phyloP scores from a whole-genome alignment of 345 rosid species.

The rapeseed (Brassica napus) region Da-Ae NC_063452.1:61132501-61133000 shows the following conservation, averaged over 20 bases:
- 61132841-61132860: conserved; percentile 91
- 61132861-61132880: conserved; percentile 82
- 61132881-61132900: conserved; percentile 66
- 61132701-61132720: conserved; percentile 65
- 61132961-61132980: conserved; percentile 6
- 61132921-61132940: conserved; percentile 70
- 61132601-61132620: neutral
- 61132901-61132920: conserved; percentile 89
- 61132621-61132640: no score
- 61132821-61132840: conserved; percentile 69
- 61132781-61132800: neutral
- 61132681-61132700: conserved; percentile 59
- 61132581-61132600: conserved; percentile 56
- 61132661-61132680: conserved; percentile 32
- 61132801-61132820: neutral
- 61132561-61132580: conserved; percentile 93
- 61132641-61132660: neutral
- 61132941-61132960: conserved; percentile 64
- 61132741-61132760: conserved; percentile 72
- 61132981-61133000: conserved; percentile 48
- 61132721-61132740: conserved; percentile 73
- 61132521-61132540: conserved; percentile 84
- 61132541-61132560: conserved; percentile 93
- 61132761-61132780: neutral
- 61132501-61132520: conserved; percentile 46